Evolutionary conservation across 306 rosid species (phyloP).

Genomic region (Cicer chorassanicum): DNA sequence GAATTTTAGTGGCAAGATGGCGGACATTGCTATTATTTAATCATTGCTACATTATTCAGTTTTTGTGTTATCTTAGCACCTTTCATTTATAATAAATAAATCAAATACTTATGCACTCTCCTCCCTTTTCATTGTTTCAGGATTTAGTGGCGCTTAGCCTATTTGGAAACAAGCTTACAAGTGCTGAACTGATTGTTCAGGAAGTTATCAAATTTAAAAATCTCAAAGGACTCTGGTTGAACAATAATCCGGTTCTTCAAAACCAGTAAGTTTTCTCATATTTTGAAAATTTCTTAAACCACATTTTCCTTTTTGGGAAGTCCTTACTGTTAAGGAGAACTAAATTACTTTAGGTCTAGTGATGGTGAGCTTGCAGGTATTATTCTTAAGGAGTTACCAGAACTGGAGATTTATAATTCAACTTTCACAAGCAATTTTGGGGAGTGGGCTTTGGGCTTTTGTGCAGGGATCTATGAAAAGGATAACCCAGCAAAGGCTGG

Average conservation of each 20-base stretch:
- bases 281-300: slow-evolving; percentile 22
- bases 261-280: slow-evolving; percentile 52
- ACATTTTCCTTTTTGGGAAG: background rate
- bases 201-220: slow-evolving; percentile 74
- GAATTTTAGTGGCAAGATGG: slow-evolving; percentile 17
- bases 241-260: slow-evolving; percentile 63
- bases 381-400: slow-evolving; percentile 58
- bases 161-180: slow-evolving; percentile 71
- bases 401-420: slow-evolving; percentile 82
- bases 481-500: slow-evolving; percentile 65
- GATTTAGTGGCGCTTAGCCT: slow-evolving; percentile 82
- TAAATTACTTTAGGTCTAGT: slow-evolving; percentile 49
- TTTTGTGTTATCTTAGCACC: slow-evolving; percentile 11
- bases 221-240: slow-evolving; percentile 88
- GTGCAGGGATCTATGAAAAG: slow-evolving; percentile 80
- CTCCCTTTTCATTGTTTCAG: slow-evolving; percentile 50
- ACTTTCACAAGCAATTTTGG: slow-evolving; percentile 67
- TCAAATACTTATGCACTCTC: slow-evolving; percentile 23
- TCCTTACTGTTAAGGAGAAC: slow-evolving; percentile 32
- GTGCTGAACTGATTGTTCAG: slow-evolving; percentile 55
- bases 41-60: background rate
- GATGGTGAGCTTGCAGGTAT: slow-evolving; percentile 56
- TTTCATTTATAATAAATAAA: background rate
- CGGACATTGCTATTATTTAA: background rate
- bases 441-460: slow-evolving; percentile 86